Base-by-base conservation (phyloP, 2,329 filamentous ascomycete species). In the Talaromyces pinophilus region DNA sequence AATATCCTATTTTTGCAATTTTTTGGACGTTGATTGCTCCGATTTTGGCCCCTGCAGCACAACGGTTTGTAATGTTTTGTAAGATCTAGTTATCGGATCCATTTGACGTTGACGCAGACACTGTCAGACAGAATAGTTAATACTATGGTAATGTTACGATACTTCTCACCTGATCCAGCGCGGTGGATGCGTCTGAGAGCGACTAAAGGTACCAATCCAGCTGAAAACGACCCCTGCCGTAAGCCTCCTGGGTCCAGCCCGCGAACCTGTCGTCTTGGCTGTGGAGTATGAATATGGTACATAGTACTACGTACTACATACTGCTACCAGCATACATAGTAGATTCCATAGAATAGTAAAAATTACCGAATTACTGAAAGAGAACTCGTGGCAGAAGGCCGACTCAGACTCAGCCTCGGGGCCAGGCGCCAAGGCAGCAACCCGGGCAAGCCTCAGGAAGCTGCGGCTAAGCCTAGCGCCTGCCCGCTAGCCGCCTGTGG, bases 31-130 rank as follows among this genome's bases (percentile, higher is more conserved):
- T 19, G 54, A 59, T 62, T 62, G 59, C 25, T 13, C 38, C 38
- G 19, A 38, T 63, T 59, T 48, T 42, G 52, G 62, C 62, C 62
- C 62, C 60, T 25, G 19, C n/a, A 28, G 22, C 54, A 30, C 19
- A 44, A 35, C 17, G 42, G 48, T 44, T 25, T 50, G 60, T 44
- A 63, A 63, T n/a, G 65, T 60, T 63, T 38, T 60, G 65, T 67
- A 59, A 59, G 50, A 48, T 48, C 59, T 66, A 63, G 64, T 13
- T 35, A 63, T 44, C 44, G 44, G 42, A 48, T 30, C 40, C 46
- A 50, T 22, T 46, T 8, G 48, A n/a, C 30, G 33, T 28, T 22
- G 28, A 19, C 54, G 3, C 10, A 2, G 54, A 25, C 25, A 25
- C 25, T 25, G 25, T 25, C 25, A 25, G 25, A 25, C 7, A 38